A percentile compares a stretch with the other conserved stretches of the same genome.
Evolutionary conservation across 2,329 filamentous ascomycete species (phyloP).

Genomic region (Curvularia verruculosa): DNA sequence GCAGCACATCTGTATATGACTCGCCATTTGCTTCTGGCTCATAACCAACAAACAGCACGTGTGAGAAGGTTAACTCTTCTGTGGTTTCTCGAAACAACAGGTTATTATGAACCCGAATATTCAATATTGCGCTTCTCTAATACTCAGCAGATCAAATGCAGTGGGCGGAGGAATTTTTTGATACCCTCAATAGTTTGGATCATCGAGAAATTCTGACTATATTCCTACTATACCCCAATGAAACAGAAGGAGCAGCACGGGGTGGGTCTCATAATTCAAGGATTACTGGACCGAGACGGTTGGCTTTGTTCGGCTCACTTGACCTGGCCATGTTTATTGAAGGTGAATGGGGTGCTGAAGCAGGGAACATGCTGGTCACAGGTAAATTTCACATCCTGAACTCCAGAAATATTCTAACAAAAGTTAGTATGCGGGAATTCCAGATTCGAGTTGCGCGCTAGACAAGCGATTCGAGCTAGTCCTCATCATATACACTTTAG

Average conservation of each 20-base stretch:
- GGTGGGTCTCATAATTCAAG: too few species aligned
- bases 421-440: conserved; percentile 6
- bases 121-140: neutral
- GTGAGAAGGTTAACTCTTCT: conserved; percentile 13
- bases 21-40: conserved; percentile 8
- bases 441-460: conserved; percentile 5
- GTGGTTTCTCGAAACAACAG: conserved; percentile 8
- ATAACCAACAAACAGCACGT: conserved; percentile 13
- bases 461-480: neutral
- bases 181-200: neutral
- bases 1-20: conserved; percentile 10
- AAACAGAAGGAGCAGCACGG: neutral
- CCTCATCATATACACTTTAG: neutral
- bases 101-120: neutral
- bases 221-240: neutral
- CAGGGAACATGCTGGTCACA: conserved; percentile 11
- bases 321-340: conserved; percentile 11
- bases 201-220: neutral
- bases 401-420: neutral
- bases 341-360: conserved; percentile 6
- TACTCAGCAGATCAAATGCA: neutral
- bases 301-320: neutral
- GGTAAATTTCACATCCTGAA: conserved; percentile 1
- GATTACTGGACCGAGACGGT: too few species aligned
- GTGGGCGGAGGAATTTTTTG: neutral